Base-by-base conservation (phyloP, 805 yeast genomes). In the Naumovozyma dairenensis region DNA sequence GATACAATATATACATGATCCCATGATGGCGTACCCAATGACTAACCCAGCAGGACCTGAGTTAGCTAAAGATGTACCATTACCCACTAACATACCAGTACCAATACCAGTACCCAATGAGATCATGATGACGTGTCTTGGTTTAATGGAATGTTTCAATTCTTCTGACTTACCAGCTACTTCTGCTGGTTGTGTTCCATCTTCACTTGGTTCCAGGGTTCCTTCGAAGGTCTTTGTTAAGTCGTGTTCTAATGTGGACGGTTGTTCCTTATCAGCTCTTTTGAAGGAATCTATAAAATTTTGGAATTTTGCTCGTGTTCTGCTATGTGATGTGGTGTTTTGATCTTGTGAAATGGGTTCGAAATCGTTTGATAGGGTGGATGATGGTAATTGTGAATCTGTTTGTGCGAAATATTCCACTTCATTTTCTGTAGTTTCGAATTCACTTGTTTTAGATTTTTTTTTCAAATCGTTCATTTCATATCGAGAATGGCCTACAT, bases 51-150 rank as follows among this genome's bases (percentile, higher is more conserved):
- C 69, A 13, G 74, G 73, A 32, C 74, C 74, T 39, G 68, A 71
- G 18, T 52, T 42, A 17, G 52, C 49, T 26, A 70, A 45, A 4
- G 71, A 65, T 41, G 65, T 55, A 43, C 76, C 80, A 32, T 69
- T 61, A 45, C 79, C 80, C 32, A 74, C 74, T 42, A 70, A 59
- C 33, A 77, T 60, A 47, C 83, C 84, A 5, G 92, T 78, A 50
- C 94, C 95, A 39, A 83, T 78, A 33, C 89, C 79, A 35, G 92
- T 86, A 37, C 92, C 92, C 35, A 84, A 66, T 25, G 93, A 85
- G 48, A 83, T 79, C 74, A 81, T 73, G 39, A 74, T 69, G 40
- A 78, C 71, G 44, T 79, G 86, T 29, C 71, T 53, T 18, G 59
- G 48, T 26, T 52, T 48, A 44, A 50, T 30, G 32, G 59, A 50